Conservation (phyloP, 2,329 filamentous ascomycete species). For the Botryotinia globosa region DNA sequence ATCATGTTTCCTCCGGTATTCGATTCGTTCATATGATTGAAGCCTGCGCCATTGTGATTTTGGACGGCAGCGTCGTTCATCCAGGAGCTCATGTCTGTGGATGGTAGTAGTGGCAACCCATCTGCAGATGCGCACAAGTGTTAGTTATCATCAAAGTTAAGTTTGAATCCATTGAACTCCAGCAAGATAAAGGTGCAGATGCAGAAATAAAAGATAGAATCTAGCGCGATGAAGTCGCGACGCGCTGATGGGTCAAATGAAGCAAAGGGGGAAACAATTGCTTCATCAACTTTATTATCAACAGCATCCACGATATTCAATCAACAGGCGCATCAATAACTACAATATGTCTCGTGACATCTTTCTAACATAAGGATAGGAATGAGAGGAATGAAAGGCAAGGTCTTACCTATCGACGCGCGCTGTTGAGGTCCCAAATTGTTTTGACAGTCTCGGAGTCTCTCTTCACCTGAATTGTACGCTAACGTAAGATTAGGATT, state of each 20-base stretch:
- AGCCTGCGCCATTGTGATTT: constrained; percentile 69
- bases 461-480: constrained; percentile 20
- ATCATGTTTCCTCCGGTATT: constrained; percentile 59
- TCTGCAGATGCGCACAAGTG: constrained; percentile 34
- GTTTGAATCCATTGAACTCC: constrained; percentile 17
- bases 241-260: constrained; percentile 19
- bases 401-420: constrained; percentile 39
- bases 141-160: constrained; percentile 33
- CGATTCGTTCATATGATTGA: constrained; percentile 59
- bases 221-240: constrained; percentile 20
- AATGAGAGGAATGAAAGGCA: constrained; percentile 22
- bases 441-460: constrained; percentile 21
- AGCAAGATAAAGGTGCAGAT: constrained; percentile 14
- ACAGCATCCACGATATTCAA: constrained; percentile 12
- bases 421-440: constrained; percentile 25
- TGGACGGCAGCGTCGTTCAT: constrained; percentile 66
- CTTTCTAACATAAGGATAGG: constrained; percentile 21
- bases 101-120: constrained; percentile 41
- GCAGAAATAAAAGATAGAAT: constrained; percentile 14
- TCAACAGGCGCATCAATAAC: constrained; percentile 11
- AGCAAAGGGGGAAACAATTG: constrained; percentile 24
- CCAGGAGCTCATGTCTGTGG: constrained; percentile 67
- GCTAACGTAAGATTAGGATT: constrained; percentile 20
- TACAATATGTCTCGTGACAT: constrained; percentile 18
- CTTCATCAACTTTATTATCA: constrained; percentile 23